Evolutionary conservation across 176 grass and related monocot genomes (phyloP), one percentile per base, ranked within the genome.

Genomic region (Bromus sterilis): DNA sequence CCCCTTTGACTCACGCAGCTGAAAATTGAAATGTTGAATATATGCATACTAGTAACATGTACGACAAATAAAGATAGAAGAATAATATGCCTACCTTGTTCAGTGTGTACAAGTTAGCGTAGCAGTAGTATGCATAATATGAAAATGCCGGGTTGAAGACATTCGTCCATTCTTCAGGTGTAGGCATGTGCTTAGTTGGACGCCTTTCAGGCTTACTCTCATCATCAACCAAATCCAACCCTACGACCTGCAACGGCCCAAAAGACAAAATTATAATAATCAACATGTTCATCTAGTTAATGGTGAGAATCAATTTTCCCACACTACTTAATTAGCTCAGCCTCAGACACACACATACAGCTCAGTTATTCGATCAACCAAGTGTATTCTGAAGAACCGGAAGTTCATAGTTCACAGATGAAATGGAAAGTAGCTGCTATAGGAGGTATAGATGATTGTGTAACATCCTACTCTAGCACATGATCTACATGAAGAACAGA

Each of bases 121-220:
- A 95, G 85, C 93, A 95, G 78, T 99, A 99, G 87, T 99, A 99
- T 4, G 79, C 96, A 93, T 99, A 99, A 75, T 99, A 99, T 66
- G 96, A 91, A 84, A 95, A 99, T 80, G 96, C 96, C 60, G 96
- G 96, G 78, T 99, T 99, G 57, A 99, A 99, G 31, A 91, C 87
- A 88, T 99, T 99, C 25, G 96, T 99, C 96, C 96, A 99, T 46
- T 95, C 87, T 44, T 81, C 89, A 61, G 96, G 96, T 35, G 93
- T 99, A 15, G 96, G 96, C 96, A 99, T 99, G 73, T 99, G 93
- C 80, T 99, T 99, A 66, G 96, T 99, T 82, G 96, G 96, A 30
- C 96, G 86, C 56, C 96, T 93, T 87, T 99, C 96, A 36, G 91
- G 96, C 84, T 99, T 99, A 85, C 96, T 99, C 78, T 99, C 96